These are phyloP conservation scores for Metschnikowia colocasiae DNA, from an alignment of 805 yeast species.

Conservation along the genomic window DNA sequence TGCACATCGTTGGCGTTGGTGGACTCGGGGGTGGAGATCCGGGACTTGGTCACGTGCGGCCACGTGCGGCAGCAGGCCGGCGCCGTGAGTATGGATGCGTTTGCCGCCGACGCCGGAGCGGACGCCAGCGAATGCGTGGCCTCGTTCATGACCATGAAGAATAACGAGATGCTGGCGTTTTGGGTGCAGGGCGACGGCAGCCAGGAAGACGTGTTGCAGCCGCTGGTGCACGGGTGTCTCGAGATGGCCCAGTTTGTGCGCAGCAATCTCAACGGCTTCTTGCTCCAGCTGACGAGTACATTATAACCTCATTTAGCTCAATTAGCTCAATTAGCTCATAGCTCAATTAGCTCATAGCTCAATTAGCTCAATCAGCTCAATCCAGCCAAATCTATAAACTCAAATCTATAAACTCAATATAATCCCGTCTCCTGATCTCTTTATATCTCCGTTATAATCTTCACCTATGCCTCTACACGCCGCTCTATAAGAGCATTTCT, in stretches of 20 bases:
- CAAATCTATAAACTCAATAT: no score
- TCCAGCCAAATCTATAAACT: no score
- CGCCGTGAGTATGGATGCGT: slow-evolving; percentile 11
- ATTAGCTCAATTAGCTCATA: no score
- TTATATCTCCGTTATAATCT: no score
- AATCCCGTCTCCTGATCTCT: no score
- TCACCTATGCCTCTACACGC: not conserved
- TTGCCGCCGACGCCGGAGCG: slow-evolving; percentile 6
- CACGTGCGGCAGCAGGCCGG: slow-evolving; percentile 27
- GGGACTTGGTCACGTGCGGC: slow-evolving; percentile 72
- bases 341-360: no score
- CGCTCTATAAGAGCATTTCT: no score
- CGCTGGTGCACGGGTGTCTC: slow-evolving; percentile 43
- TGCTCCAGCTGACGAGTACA: slow-evolving; percentile 18
- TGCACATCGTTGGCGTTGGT: slow-evolving; percentile 70
- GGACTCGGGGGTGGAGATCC: slow-evolving; percentile 79
- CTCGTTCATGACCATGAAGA: slow-evolving; percentile 52
- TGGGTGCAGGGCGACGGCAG: slow-evolving; percentile 42
- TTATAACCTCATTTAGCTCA: no score
- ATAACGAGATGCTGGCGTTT: slow-evolving; percentile 57
- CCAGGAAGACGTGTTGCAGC: slow-evolving; percentile 21
- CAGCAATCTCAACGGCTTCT: slow-evolving; percentile 43
- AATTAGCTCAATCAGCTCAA: no score
- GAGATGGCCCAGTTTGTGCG: slow-evolving; percentile 41
- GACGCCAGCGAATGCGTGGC: slow-evolving; percentile 27